Conservation (phyloP, 345 rosid species). For the Melastoma malabathricum region DNA sequence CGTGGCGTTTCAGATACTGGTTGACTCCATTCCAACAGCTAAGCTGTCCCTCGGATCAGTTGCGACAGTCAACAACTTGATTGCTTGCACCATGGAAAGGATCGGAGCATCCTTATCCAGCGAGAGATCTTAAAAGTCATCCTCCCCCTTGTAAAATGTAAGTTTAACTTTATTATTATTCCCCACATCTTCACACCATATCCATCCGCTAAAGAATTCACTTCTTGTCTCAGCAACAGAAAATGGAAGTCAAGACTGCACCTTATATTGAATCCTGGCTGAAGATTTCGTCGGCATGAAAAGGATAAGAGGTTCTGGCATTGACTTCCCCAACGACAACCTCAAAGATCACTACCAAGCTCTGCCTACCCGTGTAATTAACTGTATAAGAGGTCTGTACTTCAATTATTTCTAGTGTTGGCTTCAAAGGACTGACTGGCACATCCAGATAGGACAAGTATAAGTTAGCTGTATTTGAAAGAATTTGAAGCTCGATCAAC, state of each 20-base stretch:
- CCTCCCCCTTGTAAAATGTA: too few relatives aligned
- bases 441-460: too few relatives aligned
- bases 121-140: constrained; percentile 14
- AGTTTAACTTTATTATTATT: too few relatives aligned
- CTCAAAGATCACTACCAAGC: too few relatives aligned
- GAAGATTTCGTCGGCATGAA: not conserved
- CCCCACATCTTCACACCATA: too few relatives aligned
- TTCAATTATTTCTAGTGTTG: too few relatives aligned
- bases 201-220: too few relatives aligned
- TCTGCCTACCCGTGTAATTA: too few relatives aligned
- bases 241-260: constrained; percentile 38
- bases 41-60: constrained; percentile 72
- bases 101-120: constrained; percentile 44
- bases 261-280: constrained; percentile 19
- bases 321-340: constrained; percentile 39
- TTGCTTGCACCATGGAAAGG: constrained; percentile 71
- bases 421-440: too few relatives aligned
- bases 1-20: constrained; percentile 69
- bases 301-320: constrained; percentile 40
- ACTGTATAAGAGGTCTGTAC: too few relatives aligned
- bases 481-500: too few relatives aligned
- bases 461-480: too few relatives aligned
- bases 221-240: not conserved
- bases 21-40: constrained; percentile 63
- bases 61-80: constrained; percentile 61